Conservation (phyloP, 163 green algal species). For the Scenedesmus sp. region DNA sequence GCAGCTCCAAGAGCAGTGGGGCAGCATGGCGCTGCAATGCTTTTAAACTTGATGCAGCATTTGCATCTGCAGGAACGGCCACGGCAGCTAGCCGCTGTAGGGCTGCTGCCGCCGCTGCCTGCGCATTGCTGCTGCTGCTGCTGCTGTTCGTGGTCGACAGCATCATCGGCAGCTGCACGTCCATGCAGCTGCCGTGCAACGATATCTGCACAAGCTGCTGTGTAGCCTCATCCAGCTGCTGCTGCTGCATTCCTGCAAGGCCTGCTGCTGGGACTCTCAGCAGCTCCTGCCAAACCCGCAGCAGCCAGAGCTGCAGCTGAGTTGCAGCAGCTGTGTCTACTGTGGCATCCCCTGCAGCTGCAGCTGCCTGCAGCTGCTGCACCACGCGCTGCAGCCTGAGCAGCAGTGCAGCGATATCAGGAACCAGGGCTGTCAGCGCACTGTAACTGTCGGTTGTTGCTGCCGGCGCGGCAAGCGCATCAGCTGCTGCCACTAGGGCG, state of each 20-base stretch:
- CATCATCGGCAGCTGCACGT: conserved; percentile 10
- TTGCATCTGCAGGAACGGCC: not conserved
- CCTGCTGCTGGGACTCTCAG: not conserved
- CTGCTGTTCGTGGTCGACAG: not conserved
- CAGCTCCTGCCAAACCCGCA: conserved; percentile 49
- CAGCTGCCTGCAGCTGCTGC: conserved; percentile 3
- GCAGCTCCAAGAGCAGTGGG: not conserved
- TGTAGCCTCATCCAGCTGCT: conserved; percentile 6
- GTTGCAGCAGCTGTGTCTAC: not conserved
- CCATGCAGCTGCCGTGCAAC: conserved; percentile 14
- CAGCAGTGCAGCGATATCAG: not conserved
- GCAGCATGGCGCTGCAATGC: conserved; percentile 16
- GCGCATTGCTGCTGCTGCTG: not conserved
- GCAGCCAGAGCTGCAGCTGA: conserved; percentile 34
- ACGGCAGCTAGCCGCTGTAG: conserved; percentile 23
- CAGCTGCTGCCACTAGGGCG: not conserved
- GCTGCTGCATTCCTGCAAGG: conserved; percentile 19
- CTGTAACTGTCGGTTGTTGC: conserved; percentile 22
- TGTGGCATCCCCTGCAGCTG: not conserved
- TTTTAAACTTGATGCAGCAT: not conserved
- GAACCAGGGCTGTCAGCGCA: not conserved
- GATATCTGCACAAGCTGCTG: conserved; percentile 12
- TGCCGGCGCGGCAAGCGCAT: conserved; percentile 27
- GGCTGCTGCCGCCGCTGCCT: conserved; percentile 16
- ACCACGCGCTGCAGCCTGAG: not conserved